Conservation (phyloP, 2,329 filamentous ascomycete genomes). For the Exutisphaerella laricina region DNA sequence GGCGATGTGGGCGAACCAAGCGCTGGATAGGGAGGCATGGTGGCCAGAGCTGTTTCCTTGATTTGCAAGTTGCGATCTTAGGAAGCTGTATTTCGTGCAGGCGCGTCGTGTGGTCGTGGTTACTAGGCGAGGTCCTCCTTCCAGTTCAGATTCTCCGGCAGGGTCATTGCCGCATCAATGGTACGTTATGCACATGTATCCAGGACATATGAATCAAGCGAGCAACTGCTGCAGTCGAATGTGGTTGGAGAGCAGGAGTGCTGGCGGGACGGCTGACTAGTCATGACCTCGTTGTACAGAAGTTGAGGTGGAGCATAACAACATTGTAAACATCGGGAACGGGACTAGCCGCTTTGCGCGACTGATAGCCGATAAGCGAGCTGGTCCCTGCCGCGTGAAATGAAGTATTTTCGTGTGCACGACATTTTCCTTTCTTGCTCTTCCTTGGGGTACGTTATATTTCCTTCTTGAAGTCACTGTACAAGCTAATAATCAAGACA, state of each 20-base stretch:
- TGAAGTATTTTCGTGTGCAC: conserved; percentile 2
- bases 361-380: not conserved
- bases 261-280: conserved; percentile 3
- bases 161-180: conserved; percentile 7
- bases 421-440: conserved; percentile 31
- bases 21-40: conserved; percentile 23
- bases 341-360: not conserved
- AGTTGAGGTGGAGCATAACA: not conserved
- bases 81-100: conserved; percentile 2
- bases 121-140: conserved; percentile 14
- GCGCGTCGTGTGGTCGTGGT: conserved; percentile 9
- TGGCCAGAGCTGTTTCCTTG: not conserved
- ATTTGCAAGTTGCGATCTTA: not conserved
- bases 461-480: conserved; percentile 18
- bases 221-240: not conserved
- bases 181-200: not conserved
- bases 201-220: conserved; percentile 1
- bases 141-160: not conserved
- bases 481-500: conserved; percentile 2
- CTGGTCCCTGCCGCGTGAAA: conserved; percentile 6
- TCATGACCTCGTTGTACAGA: conserved; percentile 14
- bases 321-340: conserved; percentile 10
- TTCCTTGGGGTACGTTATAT: conserved; percentile 45
- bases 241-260: conserved; percentile 1
- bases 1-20: conserved; percentile 30